Evolutionary conservation across 176 grass and related monocot species (phyloP).

Genomic region (Eleusine coracana): DNA sequence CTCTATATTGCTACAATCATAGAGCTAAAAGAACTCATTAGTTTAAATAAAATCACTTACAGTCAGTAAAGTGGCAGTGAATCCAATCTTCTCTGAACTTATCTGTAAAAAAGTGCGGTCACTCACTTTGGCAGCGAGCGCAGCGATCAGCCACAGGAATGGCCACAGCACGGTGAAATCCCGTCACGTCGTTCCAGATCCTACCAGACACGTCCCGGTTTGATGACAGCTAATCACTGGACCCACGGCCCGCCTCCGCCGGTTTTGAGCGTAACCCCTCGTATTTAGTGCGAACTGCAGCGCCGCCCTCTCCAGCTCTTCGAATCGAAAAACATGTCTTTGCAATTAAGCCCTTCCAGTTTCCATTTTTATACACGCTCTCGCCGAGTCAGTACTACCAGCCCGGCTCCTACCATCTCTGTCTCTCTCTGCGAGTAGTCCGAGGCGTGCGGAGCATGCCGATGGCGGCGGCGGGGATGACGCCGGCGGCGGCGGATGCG

Average conservation of each 20-base stretch:
- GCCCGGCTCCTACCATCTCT: not conserved
- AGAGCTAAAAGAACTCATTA: not conserved
- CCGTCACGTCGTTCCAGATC: conserved; percentile 34
- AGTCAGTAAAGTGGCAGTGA: not conserved
- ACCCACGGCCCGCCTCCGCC: not conserved
- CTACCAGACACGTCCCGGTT: conserved; percentile 37
- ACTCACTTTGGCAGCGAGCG: not conserved
- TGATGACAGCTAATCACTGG: conserved; percentile 38
- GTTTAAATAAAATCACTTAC: no score
- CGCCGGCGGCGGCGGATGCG: conserved; percentile 40
- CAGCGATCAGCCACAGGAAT: not conserved
- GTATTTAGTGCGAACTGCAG: not conserved
- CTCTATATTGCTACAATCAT: not conserved
- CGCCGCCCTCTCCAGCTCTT: not conserved
- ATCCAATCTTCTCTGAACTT: not conserved
- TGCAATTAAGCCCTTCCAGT: not conserved
- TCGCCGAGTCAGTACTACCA: not conserved
- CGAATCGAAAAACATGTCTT: not conserved
- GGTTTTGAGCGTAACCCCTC: not conserved
- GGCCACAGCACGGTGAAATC: conserved; percentile 28
- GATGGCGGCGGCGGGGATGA: conserved; percentile 30
- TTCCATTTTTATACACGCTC: conserved; percentile 7
- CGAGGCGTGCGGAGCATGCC: not conserved
- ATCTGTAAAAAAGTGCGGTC: not conserved
- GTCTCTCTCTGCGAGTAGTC: not conserved